Conservation (phyloP, 164 flowering plant genomes). For the Liriodendron chinense region DNA sequence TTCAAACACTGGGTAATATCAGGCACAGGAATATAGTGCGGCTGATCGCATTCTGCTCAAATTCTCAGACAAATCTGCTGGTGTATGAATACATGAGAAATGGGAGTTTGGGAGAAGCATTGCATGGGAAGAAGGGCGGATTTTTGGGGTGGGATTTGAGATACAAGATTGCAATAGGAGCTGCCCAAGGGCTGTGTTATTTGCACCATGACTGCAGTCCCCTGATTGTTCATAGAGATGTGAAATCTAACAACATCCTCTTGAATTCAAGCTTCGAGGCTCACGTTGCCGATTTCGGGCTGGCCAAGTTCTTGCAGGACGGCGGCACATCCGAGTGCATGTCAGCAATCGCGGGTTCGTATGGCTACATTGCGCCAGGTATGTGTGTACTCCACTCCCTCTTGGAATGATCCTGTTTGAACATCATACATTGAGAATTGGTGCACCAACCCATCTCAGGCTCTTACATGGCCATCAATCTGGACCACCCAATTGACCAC, state of each 20-base stretch:
- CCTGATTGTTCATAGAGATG: constrained; percentile 66
- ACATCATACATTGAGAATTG: too few relatives aligned
- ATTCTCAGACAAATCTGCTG: constrained; percentile 58
- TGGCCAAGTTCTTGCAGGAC: constrained; percentile 74
- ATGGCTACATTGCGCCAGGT: constrained; percentile 97
- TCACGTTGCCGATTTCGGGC: constrained; percentile 88
- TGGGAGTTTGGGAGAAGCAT: constrained; percentile 71
- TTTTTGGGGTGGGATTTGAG: constrained; percentile 59
- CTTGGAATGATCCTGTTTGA: neutral
- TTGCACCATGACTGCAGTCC: constrained; percentile 78
- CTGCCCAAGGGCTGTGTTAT: constrained; percentile 69
- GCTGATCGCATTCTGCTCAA: constrained; percentile 76
- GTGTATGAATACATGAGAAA: constrained; percentile 81
- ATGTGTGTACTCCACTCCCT: constrained; percentile 10
- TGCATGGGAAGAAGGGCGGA: constrained; percentile 57
- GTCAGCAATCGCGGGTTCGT: constrained; percentile 94
- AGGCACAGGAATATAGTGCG: constrained; percentile 87
- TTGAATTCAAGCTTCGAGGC: constrained; percentile 68
- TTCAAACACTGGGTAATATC: constrained; percentile 78
- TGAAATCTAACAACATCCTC: constrained; percentile 74
- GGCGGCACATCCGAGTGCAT: constrained; percentile 67
- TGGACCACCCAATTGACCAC: neutral
- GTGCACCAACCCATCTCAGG: too few relatives aligned
- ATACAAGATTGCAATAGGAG: constrained; percentile 63
- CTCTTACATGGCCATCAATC: neutral